phyloP scores from a whole-genome alignment of 257 asterid genomes.

The Paraleonurus japonicus region DNA sequence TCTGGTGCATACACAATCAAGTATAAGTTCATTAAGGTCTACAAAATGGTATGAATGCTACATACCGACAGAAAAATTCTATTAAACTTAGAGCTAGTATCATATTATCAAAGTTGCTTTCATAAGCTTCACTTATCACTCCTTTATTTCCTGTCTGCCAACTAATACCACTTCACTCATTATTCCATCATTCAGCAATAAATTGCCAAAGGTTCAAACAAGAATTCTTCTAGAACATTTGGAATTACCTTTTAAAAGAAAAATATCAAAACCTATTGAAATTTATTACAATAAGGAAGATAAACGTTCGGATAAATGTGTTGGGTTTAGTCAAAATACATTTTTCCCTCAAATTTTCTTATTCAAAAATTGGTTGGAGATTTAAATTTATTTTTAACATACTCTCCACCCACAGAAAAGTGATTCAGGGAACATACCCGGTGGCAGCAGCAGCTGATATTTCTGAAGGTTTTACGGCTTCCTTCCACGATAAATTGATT shows the following conservation, averaged over 20 bases:
- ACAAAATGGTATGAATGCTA: too few species aligned
- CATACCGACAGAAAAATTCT: too few species aligned
- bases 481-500: constrained; percentile 86
- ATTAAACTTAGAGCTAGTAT: neutral
- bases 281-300: neutral
- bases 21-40: too few species aligned
- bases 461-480: constrained; percentile 50
- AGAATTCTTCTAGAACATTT: neutral
- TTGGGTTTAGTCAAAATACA: neutral
- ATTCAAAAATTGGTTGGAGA: neutral
- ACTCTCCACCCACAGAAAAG: constrained; percentile 1
- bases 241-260: neutral
- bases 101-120: neutral
- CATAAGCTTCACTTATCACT: neutral
- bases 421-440: constrained; percentile 49
- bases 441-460: constrained; percentile 42
- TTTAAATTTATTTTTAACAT: neutral
- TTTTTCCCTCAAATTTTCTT: neutral
- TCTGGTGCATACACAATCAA: too few species aligned
- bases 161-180: too few species aligned
- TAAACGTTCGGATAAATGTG: neutral
- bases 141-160: neutral
- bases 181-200: neutral
- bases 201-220: neutral
- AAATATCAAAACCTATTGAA: neutral